A percentile compares a stretch with the other conserved stretches of the same genome.
Conservation (phyloP, 1,139 yeast species). For the Debaryomyces fabryi region DNA sequence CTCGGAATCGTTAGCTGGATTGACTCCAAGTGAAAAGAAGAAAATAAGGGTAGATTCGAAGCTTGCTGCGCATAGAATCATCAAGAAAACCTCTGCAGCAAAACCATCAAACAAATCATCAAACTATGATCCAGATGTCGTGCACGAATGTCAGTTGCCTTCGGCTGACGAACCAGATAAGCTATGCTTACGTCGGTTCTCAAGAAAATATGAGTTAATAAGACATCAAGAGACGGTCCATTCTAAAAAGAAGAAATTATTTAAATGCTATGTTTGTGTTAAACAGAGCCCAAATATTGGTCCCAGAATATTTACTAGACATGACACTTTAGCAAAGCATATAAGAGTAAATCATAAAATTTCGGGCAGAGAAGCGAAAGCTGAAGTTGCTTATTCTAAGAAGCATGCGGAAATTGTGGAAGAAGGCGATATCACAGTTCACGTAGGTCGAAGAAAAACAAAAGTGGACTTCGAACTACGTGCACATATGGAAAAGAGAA, state of each 20-base stretch:
- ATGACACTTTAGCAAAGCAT: constrained; percentile 94
- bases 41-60: constrained; percentile 32
- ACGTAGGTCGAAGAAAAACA: constrained; percentile 51
- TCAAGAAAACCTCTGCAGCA: constrained; percentile 27
- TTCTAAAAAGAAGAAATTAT: constrained; percentile 82
- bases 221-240: constrained; percentile 97
- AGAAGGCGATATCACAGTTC: constrained; percentile 50
- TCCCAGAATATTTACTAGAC: constrained; percentile 82
- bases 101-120: constrained; percentile 40
- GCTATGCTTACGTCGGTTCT: constrained; percentile 79
- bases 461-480: constrained; percentile 52
- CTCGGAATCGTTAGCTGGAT: constrained; percentile 25
- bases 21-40: constrained; percentile 25
- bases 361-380: constrained; percentile 65
- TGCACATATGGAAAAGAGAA: constrained; percentile 49
- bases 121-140: constrained; percentile 53
- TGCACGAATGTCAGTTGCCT: constrained; percentile 52
- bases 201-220: constrained; percentile 91
- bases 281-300: constrained; percentile 55
- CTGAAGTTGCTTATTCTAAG: constrained; percentile 51
- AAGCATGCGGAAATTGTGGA: constrained; percentile 51
- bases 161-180: constrained; percentile 53
- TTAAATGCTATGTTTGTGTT: constrained; percentile 84
- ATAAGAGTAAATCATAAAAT: constrained; percentile 85
- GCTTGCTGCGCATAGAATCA: constrained; percentile 31